Conservation (phyloP, 371 early-diverging fungal species). For the Apophysomyces sp. region DNA sequence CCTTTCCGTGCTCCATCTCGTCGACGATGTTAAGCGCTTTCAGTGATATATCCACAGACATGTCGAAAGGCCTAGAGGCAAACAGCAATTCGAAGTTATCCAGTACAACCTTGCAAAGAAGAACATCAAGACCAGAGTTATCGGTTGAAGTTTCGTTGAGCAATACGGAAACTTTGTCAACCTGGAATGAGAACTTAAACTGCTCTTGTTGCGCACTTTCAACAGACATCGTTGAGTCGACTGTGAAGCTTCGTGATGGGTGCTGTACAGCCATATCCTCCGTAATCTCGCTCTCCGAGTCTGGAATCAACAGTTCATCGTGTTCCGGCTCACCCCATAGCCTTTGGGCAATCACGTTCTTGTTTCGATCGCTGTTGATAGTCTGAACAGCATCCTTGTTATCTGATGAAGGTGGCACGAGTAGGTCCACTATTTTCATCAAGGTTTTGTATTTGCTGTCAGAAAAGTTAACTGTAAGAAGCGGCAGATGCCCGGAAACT, state of each 20-base stretch:
- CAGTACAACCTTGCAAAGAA: slow-evolving; percentile 72
- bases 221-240: slow-evolving; percentile 14
- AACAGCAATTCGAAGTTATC: slow-evolving; percentile 71
- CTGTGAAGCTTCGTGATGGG: slow-evolving; percentile 11
- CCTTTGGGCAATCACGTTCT: slow-evolving; percentile 19
- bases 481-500: slow-evolving; percentile 70
- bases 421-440: slow-evolving; percentile 72
- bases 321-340: slow-evolving; percentile 19
- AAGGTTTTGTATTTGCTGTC: slow-evolving; percentile 81
- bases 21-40: slow-evolving; percentile 80
- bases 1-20: slow-evolving; percentile 60
- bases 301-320: slow-evolving; percentile 17
- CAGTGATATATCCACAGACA: slow-evolving; percentile 72
- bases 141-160: slow-evolving; percentile 52
- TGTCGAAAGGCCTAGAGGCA: slow-evolving; percentile 70
- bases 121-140: slow-evolving; percentile 36
- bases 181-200: slow-evolving; percentile 71
- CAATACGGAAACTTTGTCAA: slow-evolving; percentile 68
- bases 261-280: background rate
- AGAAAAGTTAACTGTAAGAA: slow-evolving; percentile 76
- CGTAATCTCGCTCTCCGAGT: slow-evolving; percentile 13
- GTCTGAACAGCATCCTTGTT: slow-evolving; percentile 6
- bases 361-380: background rate
- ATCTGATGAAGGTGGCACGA: slow-evolving; percentile 41
- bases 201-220: slow-evolving; percentile 47